Conservation (phyloP, 2,329 filamentous ascomycete genomes). For the Aspergillus cejpii region DNA sequence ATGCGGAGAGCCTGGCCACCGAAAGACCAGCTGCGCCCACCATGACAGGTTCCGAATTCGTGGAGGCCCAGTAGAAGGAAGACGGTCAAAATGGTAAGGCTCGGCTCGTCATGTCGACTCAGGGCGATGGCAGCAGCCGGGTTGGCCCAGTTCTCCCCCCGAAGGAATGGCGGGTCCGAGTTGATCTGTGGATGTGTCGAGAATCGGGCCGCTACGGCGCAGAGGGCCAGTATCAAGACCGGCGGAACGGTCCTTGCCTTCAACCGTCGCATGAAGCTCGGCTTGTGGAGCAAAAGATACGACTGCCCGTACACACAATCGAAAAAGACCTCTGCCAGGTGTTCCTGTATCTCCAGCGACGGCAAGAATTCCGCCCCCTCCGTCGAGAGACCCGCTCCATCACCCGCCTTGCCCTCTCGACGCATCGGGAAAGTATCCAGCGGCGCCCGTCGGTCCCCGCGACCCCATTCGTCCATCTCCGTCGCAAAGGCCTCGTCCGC, state of each 20-base stretch:
- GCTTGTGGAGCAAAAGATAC: slow-evolving; percentile 91
- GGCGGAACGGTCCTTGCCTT: slow-evolving; percentile 76
- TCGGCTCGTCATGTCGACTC: slow-evolving; percentile 85
- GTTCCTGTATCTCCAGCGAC: slow-evolving; percentile 80
- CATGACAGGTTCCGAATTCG: slow-evolving; percentile 95
- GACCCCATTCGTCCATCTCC: slow-evolving; percentile 76
- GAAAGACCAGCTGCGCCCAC: slow-evolving; percentile 90
- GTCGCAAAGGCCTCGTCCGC: slow-evolving; percentile 82
- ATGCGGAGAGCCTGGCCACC: slow-evolving; percentile 92
- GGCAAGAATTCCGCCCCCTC: slow-evolving; percentile 81
- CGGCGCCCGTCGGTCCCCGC: slow-evolving; percentile 47
- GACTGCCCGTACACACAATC: slow-evolving; percentile 93
- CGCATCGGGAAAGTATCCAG: slow-evolving; percentile 48
- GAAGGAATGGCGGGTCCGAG: slow-evolving; percentile 70
- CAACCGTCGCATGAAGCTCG: slow-evolving; percentile 83
- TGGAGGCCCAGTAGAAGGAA: slow-evolving; percentile 83
- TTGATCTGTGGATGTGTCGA: slow-evolving; percentile 78
- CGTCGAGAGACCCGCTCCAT: slow-evolving; percentile 68
- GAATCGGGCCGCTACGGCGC: slow-evolving; percentile 90
- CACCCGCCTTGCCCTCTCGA: slow-evolving; percentile 56
- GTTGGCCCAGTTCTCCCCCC: slow-evolving; percentile 85
- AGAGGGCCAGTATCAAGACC: slow-evolving; percentile 86
- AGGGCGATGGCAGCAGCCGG: slow-evolving; percentile 81
- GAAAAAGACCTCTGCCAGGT: slow-evolving; percentile 90
- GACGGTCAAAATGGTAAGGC: slow-evolving; percentile 90